These are phyloP conservation scores for Globisporangium echinulatum DNA, from an alignment of 352 stramenopile genomes.

Conservation along the genomic window DNA sequence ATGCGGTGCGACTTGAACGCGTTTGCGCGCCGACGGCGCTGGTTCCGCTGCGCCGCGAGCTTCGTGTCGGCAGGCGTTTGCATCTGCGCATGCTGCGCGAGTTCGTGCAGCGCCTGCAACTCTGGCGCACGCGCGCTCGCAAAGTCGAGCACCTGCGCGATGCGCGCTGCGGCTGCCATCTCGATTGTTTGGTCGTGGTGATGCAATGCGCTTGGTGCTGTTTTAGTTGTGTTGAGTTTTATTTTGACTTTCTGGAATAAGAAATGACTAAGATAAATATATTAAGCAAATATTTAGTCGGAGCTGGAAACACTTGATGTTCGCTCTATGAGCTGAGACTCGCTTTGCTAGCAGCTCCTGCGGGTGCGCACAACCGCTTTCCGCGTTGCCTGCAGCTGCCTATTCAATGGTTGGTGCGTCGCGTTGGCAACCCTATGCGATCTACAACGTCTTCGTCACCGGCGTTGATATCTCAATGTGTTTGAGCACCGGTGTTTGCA, in stretches of 20 bases:
- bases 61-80: slow-evolving; percentile 27
- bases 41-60: slow-evolving; percentile 44
- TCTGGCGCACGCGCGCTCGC: slow-evolving; percentile 58
- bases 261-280: neutral
- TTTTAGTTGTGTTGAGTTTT: no score
- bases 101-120: slow-evolving; percentile 66
- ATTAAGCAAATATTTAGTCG: neutral
- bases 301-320: neutral
- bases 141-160: slow-evolving; percentile 80
- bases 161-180: slow-evolving; percentile 33
- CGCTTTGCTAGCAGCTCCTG: no score
- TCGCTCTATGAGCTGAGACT: no score
- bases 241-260: neutral
- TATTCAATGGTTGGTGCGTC: no score
- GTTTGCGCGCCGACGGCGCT: slow-evolving; percentile 65
- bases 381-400: no score
- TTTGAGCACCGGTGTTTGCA: neutral
- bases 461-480: no score
- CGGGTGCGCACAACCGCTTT: no score
- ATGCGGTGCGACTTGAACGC: slow-evolving; percentile 74
- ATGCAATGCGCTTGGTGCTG: neutral
- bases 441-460: no score
- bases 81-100: slow-evolving; percentile 28
- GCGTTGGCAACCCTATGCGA: no score
- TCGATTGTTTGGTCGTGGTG: no score